These are phyloP conservation scores for Leavenworthia alabamica DNA, from an alignment of 345 rosid species.

Conservation along the genomic window DNA sequence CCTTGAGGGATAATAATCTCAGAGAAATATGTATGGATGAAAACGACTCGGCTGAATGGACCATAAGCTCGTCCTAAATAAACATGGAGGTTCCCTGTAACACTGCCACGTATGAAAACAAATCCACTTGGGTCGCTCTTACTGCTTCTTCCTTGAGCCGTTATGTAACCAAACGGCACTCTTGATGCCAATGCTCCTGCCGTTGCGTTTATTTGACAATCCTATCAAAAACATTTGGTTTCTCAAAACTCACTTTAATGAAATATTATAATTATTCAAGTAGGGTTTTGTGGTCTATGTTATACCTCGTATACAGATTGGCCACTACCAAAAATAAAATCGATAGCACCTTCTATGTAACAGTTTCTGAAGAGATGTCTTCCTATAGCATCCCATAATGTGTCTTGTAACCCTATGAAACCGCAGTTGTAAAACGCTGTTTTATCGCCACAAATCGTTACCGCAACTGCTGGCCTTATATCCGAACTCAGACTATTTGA, in stretches of 20 bases:
- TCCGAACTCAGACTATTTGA: neutral
- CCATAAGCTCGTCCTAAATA: conserved; percentile 60
- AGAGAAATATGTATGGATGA: conserved; percentile 27
- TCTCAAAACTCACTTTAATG: too few species aligned
- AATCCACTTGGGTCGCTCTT: conserved; percentile 36
- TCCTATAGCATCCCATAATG: conserved; percentile 45
- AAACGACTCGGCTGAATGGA: conserved; percentile 49
- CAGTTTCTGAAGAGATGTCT: conserved; percentile 43
- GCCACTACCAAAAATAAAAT: conserved; percentile 51
- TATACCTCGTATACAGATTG: conserved; percentile 54
- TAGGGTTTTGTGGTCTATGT: neutral
- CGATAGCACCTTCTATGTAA: conserved; percentile 51
- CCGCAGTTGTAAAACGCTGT: conserved; percentile 41
- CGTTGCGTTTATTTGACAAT: conserved; percentile 38
- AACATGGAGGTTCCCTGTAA: conserved; percentile 20
- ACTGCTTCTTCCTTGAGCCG: conserved; percentile 44
- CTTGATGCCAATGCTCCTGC: conserved; percentile 14
- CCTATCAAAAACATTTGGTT: too few species aligned
- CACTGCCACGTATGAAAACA: conserved; percentile 38
- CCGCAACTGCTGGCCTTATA: conserved; percentile 40
- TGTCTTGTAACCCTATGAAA: conserved; percentile 56
- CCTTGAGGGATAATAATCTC: conserved; percentile 33
- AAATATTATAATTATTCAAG: too few species aligned
- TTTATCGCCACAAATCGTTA: conserved; percentile 43
- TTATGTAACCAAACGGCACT: conserved; percentile 28